Base-by-base conservation (phyloP, 2,329 filamentous ascomycete genomes). In the Cryoendolithus antarcticus region DNA sequence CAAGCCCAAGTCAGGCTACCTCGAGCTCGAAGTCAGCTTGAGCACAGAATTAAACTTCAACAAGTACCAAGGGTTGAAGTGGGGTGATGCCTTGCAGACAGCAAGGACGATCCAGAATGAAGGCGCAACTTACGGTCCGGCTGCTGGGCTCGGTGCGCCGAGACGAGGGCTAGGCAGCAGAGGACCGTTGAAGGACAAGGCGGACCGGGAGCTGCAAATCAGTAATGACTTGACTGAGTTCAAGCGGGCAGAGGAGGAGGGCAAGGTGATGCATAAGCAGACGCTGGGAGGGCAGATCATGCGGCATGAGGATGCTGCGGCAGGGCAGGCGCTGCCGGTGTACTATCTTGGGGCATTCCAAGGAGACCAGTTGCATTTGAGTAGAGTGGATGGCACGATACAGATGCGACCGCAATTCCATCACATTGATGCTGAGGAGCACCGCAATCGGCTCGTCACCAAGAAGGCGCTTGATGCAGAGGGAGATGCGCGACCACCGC, bases 311-410 rank as follows among this genome's bases (percentile, higher is more conserved):
- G 75, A 79, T 44, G 74, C 72, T 76, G 76, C 79, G 47, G 74
- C 80, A 47, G 80, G 81, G 13, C 80, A 33, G 34, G 24, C 39
- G 12, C 39, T 85, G 48, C 74, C 76, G 6, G 65, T 70, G 48
- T 93, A 93, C 64, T 93, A 95, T 78, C 72, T 95, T 36, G 91
- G 86, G 21, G 81, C 86, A n/a, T 95, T 96, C 58, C 75, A 81
- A 56, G 80, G 80, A 37, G 84, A 84, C 51, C 78, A 93, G 55
- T 68, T 95, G 7, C 86, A 95, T 62, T 75, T 96, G 30, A 93
- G 86, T 1, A 83, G 82, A 15, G 75, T 93, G 34, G 77, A 80
- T 31, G 81, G 84, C 2, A 75, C 94, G 33, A 82, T 93, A 32
- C 85, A 93, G 57, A 77, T 98, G 55, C 82, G 88, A 3, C 86